Evolutionary conservation across 1,284 basidiomycete genomes (phyloP).

Genomic region (Clitocybe nebularis): DNA sequence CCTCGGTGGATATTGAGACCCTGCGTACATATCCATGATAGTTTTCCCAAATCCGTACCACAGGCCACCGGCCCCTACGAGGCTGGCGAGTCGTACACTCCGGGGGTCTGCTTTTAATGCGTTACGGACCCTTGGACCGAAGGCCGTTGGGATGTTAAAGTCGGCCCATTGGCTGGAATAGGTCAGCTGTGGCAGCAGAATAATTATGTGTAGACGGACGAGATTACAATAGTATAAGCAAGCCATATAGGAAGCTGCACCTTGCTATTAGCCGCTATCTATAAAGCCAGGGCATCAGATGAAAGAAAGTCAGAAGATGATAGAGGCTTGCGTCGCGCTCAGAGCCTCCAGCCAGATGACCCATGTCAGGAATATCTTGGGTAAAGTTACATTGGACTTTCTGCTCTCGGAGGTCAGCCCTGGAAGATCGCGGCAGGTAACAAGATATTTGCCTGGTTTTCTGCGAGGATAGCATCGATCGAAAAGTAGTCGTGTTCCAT

Average conservation of each 20-base stretch:
- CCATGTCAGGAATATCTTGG: conserved; percentile 79
- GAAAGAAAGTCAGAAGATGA: conserved; percentile 6
- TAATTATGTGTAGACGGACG: conserved; percentile 40
- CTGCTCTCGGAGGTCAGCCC: conserved; percentile 33
- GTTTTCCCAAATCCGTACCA: conserved; percentile 90
- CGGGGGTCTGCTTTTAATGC: conserved; percentile 82
- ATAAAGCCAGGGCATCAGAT: conserved; percentile 10
- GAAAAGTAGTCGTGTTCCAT: conserved; percentile 91
- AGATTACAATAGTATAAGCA: conserved; percentile 76
- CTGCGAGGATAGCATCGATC: conserved; percentile 82
- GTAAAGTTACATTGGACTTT: conserved; percentile 91
- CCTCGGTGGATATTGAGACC: neutral
- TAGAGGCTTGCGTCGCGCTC: conserved; percentile 66
- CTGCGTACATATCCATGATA: conserved; percentile 72
- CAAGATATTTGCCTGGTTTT: conserved; percentile 66
- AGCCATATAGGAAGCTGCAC: conserved; percentile 85
- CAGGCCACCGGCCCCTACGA: conserved; percentile 82
- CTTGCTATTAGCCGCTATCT: conserved; percentile 76
- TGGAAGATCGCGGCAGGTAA: neutral
- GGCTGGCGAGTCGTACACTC: conserved; percentile 72
- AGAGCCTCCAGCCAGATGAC: conserved; percentile 80
- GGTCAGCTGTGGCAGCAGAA: conserved; percentile 4
- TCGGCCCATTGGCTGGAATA: conserved; percentile 74
- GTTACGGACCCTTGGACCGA: conserved; percentile 71
- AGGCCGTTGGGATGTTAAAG: conserved; percentile 77